A percentile compares a stretch with the other conserved stretches of the same genome.
Evolutionary conservation across 2,329 filamentous ascomycete genomes (phyloP).

Genomic region (Alternaria brassicicola): DNA sequence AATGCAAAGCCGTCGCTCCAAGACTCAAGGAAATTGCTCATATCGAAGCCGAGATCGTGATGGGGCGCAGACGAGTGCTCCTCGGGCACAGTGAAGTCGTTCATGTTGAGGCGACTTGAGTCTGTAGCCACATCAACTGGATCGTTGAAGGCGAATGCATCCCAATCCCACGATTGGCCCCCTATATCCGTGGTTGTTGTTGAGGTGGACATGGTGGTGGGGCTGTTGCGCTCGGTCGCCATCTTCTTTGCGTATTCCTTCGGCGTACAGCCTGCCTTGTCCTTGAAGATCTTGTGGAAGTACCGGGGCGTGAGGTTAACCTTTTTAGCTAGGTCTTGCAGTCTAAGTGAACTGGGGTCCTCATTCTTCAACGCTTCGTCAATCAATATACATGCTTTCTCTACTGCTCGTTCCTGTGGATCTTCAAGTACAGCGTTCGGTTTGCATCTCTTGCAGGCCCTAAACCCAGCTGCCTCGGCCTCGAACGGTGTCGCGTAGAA

Average conservation of each 20-base stretch:
- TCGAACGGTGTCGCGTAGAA: slow-evolving; percentile 58
- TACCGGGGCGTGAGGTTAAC: slow-evolving; percentile 63
- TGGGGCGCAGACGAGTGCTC: slow-evolving; percentile 14
- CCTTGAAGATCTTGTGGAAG: slow-evolving; percentile 65
- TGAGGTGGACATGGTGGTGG: slow-evolving; percentile 7
- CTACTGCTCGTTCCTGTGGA: slow-evolving; percentile 54
- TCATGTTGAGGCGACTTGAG: slow-evolving; percentile 9
- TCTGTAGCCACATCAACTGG: slow-evolving; percentile 31
- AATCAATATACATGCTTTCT: slow-evolving; percentile 45
- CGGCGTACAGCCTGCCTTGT: slow-evolving; percentile 60
- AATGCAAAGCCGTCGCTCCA: slow-evolving; percentile 15
- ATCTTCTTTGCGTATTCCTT: slow-evolving; percentile 49
- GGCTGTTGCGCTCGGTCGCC: slow-evolving; percentile 15
- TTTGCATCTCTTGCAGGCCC: slow-evolving; percentile 65
- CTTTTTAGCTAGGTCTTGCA: slow-evolving; percentile 58
- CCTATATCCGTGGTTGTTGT: slow-evolving; percentile 6
- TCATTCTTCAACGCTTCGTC: slow-evolving; percentile 29
- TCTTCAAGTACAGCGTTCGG: slow-evolving; percentile 51
- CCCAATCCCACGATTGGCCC: slow-evolving; percentile 19
- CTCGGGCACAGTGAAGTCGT: slow-evolving; percentile 10
- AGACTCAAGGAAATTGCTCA: slow-evolving; percentile 20
- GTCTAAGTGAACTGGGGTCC: slow-evolving; percentile 35
- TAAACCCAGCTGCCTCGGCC: slow-evolving; percentile 59
- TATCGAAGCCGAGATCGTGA: slow-evolving; percentile 23
- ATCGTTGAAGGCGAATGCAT: slow-evolving; percentile 36